phyloP scores from a whole-genome alignment of 306 rosid genomes.

The Prosopis cineraria region DNA sequence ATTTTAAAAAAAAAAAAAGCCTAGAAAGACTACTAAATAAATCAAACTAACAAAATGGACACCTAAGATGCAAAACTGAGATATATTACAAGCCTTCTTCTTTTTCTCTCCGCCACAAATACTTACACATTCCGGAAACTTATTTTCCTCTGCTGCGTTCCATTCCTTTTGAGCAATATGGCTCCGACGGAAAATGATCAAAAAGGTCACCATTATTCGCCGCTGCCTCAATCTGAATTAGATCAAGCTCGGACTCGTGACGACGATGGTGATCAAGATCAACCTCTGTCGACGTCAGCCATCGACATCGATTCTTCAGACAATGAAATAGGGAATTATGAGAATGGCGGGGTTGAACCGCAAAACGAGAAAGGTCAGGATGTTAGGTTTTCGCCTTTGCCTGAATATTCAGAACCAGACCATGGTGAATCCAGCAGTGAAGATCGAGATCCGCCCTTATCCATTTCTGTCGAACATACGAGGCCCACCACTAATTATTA shows the following conservation, averaged over 20 bases:
- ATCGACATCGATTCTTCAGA: neutral
- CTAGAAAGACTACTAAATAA: neutral
- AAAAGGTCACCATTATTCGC: slow-evolving; percentile 23
- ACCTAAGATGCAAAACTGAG: neutral
- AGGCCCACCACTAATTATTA: neutral
- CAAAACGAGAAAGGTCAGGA: slow-evolving; percentile 33
- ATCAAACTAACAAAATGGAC: neutral
- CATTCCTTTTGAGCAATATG: slow-evolving; percentile 9
- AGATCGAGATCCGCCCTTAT: neutral
- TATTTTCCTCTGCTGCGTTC: neutral
- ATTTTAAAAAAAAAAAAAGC: too few species aligned
- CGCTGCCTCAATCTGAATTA: slow-evolving; percentile 42
- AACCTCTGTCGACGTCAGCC: neutral
- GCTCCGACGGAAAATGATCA: slow-evolving; percentile 32
- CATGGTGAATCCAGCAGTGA: neutral
- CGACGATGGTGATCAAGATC: neutral
- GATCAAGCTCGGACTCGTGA: neutral
- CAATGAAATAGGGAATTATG: neutral
- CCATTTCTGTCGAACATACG: slow-evolving; percentile 32
- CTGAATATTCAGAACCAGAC: slow-evolving; percentile 32
- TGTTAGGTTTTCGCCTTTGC: slow-evolving; percentile 28
- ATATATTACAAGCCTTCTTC: neutral
- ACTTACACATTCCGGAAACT: neutral
- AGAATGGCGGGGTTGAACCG: neutral
- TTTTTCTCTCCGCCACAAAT: neutral